Percentiles rank a stretch among this genome's conserved stretches.
These are phyloP conservation scores for Diospyros kaki DNA, from an alignment of 148 eudicot species.

Conservation along the genomic window DNA sequence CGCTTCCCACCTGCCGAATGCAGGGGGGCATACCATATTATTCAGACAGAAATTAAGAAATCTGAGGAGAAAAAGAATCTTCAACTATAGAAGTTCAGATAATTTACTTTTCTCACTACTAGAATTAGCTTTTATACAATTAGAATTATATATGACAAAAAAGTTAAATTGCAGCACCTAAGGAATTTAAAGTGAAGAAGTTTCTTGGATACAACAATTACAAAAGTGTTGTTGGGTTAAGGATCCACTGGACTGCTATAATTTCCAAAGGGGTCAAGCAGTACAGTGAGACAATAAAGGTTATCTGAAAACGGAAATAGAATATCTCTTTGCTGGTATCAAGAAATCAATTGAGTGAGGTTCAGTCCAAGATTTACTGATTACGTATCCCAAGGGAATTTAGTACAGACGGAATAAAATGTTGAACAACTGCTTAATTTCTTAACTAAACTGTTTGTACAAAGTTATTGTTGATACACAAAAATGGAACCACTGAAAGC, in stretches of 20 bases:
- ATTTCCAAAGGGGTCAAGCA: too few relatives aligned
- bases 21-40: slow-evolving; percentile 2
- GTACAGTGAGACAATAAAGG: background rate
- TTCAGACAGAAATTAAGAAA: background rate
- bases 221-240: background rate
- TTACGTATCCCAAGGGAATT: too few relatives aligned
- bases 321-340: background rate
- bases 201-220: background rate
- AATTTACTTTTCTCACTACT: background rate
- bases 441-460: background rate
- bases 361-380: background rate
- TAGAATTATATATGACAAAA: background rate
- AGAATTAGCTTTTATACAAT: background rate
- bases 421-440: background rate
- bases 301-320: too few relatives aligned
- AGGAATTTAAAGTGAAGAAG: background rate
- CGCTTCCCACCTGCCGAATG: slow-evolving; percentile 61
- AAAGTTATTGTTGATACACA: background rate
- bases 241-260: too few relatives aligned
- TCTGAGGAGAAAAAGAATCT: background rate
- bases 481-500: background rate
- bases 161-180: background rate
- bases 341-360: background rate
- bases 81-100: background rate
- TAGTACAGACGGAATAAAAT: background rate